A percentile compares a stretch with the other conserved stretches of the same genome.
These are phyloP conservation scores for Metschnikowia borealis DNA, from an alignment of 805 yeast genomes.

Conservation along the genomic window DNA sequence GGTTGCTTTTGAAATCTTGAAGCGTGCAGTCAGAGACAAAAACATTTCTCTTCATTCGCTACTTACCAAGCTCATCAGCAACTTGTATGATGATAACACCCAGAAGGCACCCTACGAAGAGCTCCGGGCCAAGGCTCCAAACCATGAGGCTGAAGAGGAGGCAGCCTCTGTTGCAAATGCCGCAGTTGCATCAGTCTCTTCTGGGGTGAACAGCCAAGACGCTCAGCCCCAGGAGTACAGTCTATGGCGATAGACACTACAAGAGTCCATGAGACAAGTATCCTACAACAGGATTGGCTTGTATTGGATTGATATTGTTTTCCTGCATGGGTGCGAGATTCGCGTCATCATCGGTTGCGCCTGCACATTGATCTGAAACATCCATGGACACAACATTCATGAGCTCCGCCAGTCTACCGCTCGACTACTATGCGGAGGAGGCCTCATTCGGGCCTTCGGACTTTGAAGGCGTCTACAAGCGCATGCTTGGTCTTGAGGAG, in stretches of 20 bases:
- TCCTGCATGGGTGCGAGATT: neutral
- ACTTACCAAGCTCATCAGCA: slow-evolving; percentile 14
- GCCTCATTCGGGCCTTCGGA: slow-evolving; percentile 1
- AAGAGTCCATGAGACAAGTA: neutral
- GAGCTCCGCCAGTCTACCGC: slow-evolving; percentile 4
- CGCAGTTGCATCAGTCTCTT: slow-evolving; percentile 35
- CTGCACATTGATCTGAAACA: slow-evolving; percentile 4
- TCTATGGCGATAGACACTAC: slow-evolving; percentile 27
- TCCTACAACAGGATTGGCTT: too few relatives aligned
- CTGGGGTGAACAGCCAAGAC: slow-evolving; percentile 25
- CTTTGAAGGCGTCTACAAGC: slow-evolving; percentile 13
- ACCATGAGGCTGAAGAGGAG: slow-evolving; percentile 19
- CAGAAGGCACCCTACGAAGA: slow-evolving; percentile 7
- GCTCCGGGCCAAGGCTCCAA: slow-evolving; percentile 9
- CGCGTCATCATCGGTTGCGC: neutral
- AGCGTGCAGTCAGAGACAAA: slow-evolving; percentile 45
- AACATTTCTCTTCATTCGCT: slow-evolving; percentile 12
- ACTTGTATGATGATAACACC: slow-evolving; percentile 5
- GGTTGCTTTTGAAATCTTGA: slow-evolving; percentile 59
- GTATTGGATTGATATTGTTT: neutral
- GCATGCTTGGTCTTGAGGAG: slow-evolving; percentile 33
- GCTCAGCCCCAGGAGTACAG: slow-evolving; percentile 35
- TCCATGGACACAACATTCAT: neutral
- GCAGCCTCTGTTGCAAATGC: slow-evolving; percentile 35
- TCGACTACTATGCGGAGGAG: neutral